Evolutionary conservation across 2,329 filamentous ascomycete species (phyloP).

Genomic region (Hypoxylon sp.): DNA sequence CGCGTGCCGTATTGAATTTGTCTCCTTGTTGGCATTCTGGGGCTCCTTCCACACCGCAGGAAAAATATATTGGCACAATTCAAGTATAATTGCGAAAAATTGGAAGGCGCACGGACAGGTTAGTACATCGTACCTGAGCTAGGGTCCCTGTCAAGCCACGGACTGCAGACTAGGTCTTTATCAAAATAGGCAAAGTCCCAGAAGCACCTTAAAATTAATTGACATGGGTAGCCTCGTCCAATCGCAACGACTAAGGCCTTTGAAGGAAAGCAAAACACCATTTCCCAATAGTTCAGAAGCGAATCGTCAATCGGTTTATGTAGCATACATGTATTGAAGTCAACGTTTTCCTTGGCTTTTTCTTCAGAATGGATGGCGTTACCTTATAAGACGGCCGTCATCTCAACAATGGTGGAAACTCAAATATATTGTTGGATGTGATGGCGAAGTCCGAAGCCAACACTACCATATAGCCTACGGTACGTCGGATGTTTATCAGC

Average conservation of each 20-base stretch:
- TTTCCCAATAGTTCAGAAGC: slow-evolving; percentile 4
- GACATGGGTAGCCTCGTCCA: slow-evolving; percentile 46
- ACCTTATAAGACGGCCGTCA: slow-evolving; percentile 25
- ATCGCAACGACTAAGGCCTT: slow-evolving; percentile 37
- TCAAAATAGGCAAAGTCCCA: slow-evolving; percentile 44
- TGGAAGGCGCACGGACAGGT: slow-evolving; percentile 16
- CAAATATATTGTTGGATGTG: neutral
- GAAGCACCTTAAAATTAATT: slow-evolving; percentile 52
- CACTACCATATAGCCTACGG: neutral
- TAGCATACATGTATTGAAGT: slow-evolving; percentile 4
- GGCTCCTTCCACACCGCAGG: neutral
- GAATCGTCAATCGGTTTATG: slow-evolving; percentile 26
- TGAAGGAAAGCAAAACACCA: slow-evolving; percentile 38
- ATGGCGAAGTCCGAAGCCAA: neutral
- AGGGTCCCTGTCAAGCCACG: slow-evolving; percentile 39
- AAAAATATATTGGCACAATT: slow-evolving; percentile 18
- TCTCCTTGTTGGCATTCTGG: neutral
- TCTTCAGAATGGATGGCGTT: slow-evolving; percentile 22
- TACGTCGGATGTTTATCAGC: slow-evolving; percentile 24
- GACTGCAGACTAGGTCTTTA: slow-evolving; percentile 33
- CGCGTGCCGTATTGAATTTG: neutral
- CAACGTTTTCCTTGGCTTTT: slow-evolving; percentile 21
- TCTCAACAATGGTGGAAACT: slow-evolving; percentile 26
- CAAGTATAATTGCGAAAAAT: neutral
- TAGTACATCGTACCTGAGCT: slow-evolving; percentile 25